These are phyloP conservation scores for Pezicula neosporulosa DNA, from an alignment of 2,329 filamentous ascomycete genomes.

Conservation along the genomic window DNA sequence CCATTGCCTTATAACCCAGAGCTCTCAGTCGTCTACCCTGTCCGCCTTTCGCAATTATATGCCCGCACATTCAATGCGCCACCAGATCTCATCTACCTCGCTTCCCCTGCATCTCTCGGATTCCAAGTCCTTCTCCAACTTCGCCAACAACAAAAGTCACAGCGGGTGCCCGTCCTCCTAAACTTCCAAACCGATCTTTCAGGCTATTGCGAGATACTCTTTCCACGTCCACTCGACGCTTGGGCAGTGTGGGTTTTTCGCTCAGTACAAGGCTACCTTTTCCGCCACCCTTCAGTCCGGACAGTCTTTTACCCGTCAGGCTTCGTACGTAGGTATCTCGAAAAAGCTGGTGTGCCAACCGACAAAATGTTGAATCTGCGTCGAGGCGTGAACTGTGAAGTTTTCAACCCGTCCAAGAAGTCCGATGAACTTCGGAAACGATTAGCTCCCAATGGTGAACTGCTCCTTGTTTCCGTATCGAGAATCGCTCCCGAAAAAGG, in stretches of 20 bases:
- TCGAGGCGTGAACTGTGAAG: conserved; percentile 60
- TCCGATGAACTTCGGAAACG: conserved; percentile 47
- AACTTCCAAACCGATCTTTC: conserved; percentile 73
- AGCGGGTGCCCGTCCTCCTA: conserved; percentile 57
- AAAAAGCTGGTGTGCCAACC: conserved; percentile 49
- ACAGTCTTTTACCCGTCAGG: conserved; percentile 68
- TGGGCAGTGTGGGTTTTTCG: conserved; percentile 61
- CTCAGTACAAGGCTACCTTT: conserved; percentile 63
- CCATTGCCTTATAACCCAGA: conserved; percentile 70
- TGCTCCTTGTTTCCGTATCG: conserved; percentile 64
- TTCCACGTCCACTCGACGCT: conserved; percentile 56
- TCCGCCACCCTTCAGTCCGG: conserved; percentile 56
- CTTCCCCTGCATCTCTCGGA: conserved; percentile 65
- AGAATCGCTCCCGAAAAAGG: conserved; percentile 69
- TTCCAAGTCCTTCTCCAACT: conserved; percentile 71
- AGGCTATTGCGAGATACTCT: conserved; percentile 67
- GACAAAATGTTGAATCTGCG: conserved; percentile 58
- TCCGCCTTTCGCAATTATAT: conserved; percentile 60
- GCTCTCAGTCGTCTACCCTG: conserved; percentile 66
- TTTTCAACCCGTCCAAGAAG: conserved; percentile 54
- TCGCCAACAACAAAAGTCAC: conserved; percentile 50
- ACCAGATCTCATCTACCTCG: conserved; percentile 67
- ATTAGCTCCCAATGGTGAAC: conserved; percentile 58
- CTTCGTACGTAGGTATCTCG: conserved; percentile 59
- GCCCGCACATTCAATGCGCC: conserved; percentile 52